Base-by-base conservation (phyloP, 2,329 filamentous ascomycete genomes). In the Aspergillus spinulosporus region DNA sequence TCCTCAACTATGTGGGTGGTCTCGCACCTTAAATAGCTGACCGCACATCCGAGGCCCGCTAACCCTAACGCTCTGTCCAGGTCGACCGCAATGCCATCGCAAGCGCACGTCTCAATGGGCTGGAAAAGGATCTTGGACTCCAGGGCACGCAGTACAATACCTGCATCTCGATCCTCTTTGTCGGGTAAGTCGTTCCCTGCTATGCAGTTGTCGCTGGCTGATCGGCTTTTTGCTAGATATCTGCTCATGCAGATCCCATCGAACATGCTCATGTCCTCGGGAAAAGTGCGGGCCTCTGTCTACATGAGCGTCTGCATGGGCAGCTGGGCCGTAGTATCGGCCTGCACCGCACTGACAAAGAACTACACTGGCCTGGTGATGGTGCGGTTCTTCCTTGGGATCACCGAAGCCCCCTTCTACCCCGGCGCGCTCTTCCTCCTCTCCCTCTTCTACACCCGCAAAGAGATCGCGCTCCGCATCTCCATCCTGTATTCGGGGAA, bases 291-390 rank as follows among this genome's bases (percentile, higher is more conserved):
- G 21, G 77, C 79, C 0, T 76, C 74, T 0, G 60, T 76, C 4
- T 80, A 79, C 62, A 74, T 81, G 55, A 69, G 72, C 36, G 47
- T 64, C 5, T 67, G 62, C 34, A 71, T 70, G 62, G 59, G 59
- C 28, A 52, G 62, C 14, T 70, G 67, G 70, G 68, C 65, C 3
- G 58, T 65, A 29, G 65, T 67, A 5, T 66, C 65, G 14, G 60
- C 64, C 5, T 62, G 56, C 26, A 72, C 66, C 3, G 63, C 63
- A 59, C 21, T 21, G 21, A 21, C 21, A 21, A 21, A 21, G 21
- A 21, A 21, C 21, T 21, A 21, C 21, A 21, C 21, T 21, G 21
- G 21, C 21, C 21, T 21, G 21, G 21, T 21, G 21, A 21, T 21
- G 21, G 21, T 21, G 21, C 21, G 21, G 21, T 21, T 21, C 21